Evolutionary conservation across 371 early-diverging fungal genomes (phyloP).

Genomic region (Basidiobolus meristosporus): DNA sequence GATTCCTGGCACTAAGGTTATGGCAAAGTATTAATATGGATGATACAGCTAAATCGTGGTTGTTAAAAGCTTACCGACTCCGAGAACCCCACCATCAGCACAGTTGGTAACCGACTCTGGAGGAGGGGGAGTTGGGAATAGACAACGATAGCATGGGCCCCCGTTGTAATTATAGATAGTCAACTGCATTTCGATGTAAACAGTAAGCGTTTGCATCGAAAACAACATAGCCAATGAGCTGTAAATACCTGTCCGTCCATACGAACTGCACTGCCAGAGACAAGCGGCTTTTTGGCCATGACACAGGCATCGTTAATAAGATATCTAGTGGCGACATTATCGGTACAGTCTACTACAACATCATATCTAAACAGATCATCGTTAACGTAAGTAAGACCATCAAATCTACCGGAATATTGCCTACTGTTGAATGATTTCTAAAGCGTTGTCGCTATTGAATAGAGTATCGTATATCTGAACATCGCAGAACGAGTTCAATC

Average conservation of each 20-base stretch:
- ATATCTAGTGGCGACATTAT: conserved; percentile 95
- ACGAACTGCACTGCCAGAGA: conserved; percentile 88
- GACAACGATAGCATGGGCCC: conserved; percentile 95
- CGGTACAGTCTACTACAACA: conserved; percentile 90
- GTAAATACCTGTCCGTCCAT: conserved; percentile 75
- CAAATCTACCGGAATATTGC: conserved; percentile 1
- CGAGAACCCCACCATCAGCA: conserved; percentile 95
- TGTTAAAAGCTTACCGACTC: conserved; percentile 58
- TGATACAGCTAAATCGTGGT: background rate
- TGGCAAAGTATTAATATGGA: background rate
- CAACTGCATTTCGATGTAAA: no score
- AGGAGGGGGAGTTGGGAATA: conserved; percentile 86
- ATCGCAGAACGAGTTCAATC: conserved; percentile 14
- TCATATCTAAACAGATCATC: conserved; percentile 55
- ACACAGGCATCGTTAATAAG: conserved; percentile 90
- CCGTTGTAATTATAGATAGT: conserved; percentile 67
- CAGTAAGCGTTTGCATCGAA: background rate
- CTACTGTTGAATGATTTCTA: conserved; percentile 13
- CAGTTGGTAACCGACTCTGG: conserved; percentile 79
- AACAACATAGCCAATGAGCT: background rate
- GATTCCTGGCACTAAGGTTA: conserved; percentile 62
- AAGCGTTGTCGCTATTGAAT: conserved; percentile 20
- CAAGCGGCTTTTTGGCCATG: conserved; percentile 59
- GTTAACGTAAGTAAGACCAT: conserved; percentile 10
- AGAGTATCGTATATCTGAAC: conserved; percentile 12